Conservation (phyloP, 129 eudicot genomes). For the Helichrysum umbraculigerum region DNA sequence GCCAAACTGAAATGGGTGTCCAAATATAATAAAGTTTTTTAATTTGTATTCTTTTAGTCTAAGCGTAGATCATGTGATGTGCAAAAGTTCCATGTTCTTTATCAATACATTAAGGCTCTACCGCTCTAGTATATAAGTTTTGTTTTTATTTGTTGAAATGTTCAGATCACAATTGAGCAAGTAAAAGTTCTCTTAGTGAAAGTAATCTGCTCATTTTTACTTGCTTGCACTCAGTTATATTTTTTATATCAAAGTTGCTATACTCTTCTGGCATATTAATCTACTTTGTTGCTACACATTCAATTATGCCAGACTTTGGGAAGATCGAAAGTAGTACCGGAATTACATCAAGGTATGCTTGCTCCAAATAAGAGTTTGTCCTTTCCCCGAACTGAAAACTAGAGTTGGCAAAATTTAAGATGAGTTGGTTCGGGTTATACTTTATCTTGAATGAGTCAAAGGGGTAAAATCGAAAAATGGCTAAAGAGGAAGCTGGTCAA, state of each 20-base stretch:
- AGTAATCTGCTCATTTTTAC: neutral
- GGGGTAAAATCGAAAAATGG: neutral
- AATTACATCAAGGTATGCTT: conserved; percentile 30
- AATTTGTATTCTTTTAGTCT: neutral
- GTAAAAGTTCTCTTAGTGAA: neutral
- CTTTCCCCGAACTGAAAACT: neutral
- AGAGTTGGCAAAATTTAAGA: neutral
- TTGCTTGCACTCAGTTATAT: conserved; percentile 11
- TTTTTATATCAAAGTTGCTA: neutral
- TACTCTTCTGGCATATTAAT: neutral
- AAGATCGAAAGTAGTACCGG: conserved; percentile 24
- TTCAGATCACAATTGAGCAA: neutral
- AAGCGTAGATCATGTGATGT: conserved; percentile 1
- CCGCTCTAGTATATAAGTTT: neutral
- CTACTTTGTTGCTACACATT: conserved; percentile 7
- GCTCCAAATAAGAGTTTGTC: neutral
- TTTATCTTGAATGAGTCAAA: neutral
- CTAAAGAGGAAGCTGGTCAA: neutral
- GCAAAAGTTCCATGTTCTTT: neutral
- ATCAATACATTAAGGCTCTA: neutral
- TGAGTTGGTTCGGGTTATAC: neutral
- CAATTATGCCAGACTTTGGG: conserved; percentile 28
- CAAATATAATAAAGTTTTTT: neutral
- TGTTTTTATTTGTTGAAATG: neutral
- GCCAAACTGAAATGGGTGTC: conserved; percentile 1